Evolutionary conservation across 306 rosid species (phyloP).

Genomic region (Abrus precatorius): DNA sequence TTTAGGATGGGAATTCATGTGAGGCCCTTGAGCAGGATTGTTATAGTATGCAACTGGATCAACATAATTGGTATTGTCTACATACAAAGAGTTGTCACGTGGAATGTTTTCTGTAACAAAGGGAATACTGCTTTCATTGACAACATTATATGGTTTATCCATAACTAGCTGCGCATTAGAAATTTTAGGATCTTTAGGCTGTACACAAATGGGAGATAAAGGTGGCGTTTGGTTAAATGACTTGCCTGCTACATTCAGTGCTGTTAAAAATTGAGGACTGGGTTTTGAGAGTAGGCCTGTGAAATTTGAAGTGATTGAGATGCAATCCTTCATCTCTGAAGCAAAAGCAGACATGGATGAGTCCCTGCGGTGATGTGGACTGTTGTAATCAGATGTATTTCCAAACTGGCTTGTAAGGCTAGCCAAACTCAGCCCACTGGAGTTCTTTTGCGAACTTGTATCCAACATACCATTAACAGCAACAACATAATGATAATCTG

Average conservation of each 20-base stretch:
- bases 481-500: slow-evolving; percentile 74
- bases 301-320: slow-evolving; percentile 57
- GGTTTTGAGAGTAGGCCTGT: slow-evolving; percentile 55
- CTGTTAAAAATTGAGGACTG: slow-evolving; percentile 58
- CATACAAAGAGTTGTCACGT: slow-evolving; percentile 54
- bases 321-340: slow-evolving; percentile 62
- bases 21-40: slow-evolving; percentile 59
- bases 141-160: slow-evolving; percentile 56
- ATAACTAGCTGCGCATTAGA: slow-evolving; percentile 48
- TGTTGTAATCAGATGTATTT: slow-evolving; percentile 61
- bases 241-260: slow-evolving; percentile 59
- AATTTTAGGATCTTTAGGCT: slow-evolving; percentile 60
- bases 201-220: slow-evolving; percentile 52
- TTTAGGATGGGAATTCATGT: slow-evolving; percentile 55
- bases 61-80: slow-evolving; percentile 57
- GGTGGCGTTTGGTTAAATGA: slow-evolving; percentile 62
- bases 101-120: slow-evolving; percentile 58
- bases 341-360: slow-evolving; percentile 58
- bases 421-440: slow-evolving; percentile 63
- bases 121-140: slow-evolving; percentile 58
- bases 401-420: slow-evolving; percentile 72
- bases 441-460: slow-evolving; percentile 64
- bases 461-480: slow-evolving; percentile 85
- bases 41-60: slow-evolving; percentile 61
- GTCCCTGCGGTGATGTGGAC: slow-evolving; percentile 64